Base-by-base conservation (phyloP, 192 early-diverging fungal genomes). In the Coemansia sp. region DNA sequence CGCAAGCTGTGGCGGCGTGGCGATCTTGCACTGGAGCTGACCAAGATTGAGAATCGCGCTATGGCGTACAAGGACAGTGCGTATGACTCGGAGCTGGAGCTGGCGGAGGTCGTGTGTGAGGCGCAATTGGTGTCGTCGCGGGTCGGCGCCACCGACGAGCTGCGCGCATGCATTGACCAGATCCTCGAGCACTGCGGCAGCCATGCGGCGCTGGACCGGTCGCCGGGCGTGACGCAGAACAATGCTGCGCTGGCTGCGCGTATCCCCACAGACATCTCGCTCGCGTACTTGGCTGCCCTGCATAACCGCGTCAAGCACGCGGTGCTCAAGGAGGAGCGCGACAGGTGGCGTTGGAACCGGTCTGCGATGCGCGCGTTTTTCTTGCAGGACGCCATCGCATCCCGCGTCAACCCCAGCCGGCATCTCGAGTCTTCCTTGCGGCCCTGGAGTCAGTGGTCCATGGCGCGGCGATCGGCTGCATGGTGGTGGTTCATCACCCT, bases 401-500 rank as follows among this genome's bases (percentile, higher is more conserved):
- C 90, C 44, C 77, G 85, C 51, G 83, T 79, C 11, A 91, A 88
- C 68, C 80, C 84, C 17, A 88, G 91, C 31, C 85, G 86, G 14
- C 85, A 83, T 69, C 77, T 89, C 39, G 79, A 85, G 29, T 90
- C 88, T 2, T 84, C 57, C 10, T 71, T 90, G 19, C 67, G 77
- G 17, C 86, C 85, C 6, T 77, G 86, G 74, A 62, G 67, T 44
- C 80, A 79, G 39, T 80, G 83, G 63, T 60, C 79, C 11, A 70
- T 79, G 53, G 68, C 70, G 9, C 59, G 62, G n/a, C 66, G 74
- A 0, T 72, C 79, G 5, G 68, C 82, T 67, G 88, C 88, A 51
- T 98, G 95, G 95, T 88, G 87, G 78, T 98, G 93, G 93, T 90
- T 91, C 73, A 70, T 95, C 40, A 85, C 76, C 56, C 50, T 94